These are phyloP conservation scores for Magnaporthiopsis incrustans DNA, from an alignment of 2,329 filamentous ascomycete genomes.

Conservation along the genomic window DNA sequence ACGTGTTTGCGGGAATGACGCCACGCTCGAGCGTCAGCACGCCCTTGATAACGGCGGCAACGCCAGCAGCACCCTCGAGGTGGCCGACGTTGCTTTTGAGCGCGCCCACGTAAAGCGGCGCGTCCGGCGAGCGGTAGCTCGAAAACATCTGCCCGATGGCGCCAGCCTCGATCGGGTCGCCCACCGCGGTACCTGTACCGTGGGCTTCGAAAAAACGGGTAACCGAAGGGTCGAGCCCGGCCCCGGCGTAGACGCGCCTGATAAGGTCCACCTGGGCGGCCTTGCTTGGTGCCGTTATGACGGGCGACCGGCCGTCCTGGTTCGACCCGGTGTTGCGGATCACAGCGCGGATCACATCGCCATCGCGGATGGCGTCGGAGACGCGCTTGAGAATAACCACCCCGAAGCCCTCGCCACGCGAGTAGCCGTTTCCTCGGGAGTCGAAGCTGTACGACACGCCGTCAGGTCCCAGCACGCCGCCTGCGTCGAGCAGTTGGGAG, in stretches of 20 bases:
- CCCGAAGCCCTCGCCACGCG: slow-evolving; percentile 43
- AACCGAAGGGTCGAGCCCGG: slow-evolving; percentile 19
- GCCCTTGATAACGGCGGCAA: slow-evolving; percentile 18
- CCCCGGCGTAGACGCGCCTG: slow-evolving; percentile 19
- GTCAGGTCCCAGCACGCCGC: slow-evolving; percentile 12
- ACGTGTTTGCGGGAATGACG: slow-evolving; percentile 17
- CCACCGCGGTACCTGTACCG: slow-evolving; percentile 31
- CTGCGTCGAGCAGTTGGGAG: slow-evolving; percentile 11
- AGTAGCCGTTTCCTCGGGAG: slow-evolving; percentile 37
- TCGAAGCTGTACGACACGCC: slow-evolving; percentile 27
- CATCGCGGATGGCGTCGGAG: slow-evolving; percentile 33
- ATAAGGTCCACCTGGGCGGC: slow-evolving; percentile 26
- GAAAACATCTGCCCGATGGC: slow-evolving; percentile 12
- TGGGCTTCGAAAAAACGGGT: slow-evolving; percentile 26
- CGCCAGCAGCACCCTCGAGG: slow-evolving; percentile 17
- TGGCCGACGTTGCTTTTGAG: slow-evolving; percentile 22
- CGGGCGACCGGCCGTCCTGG: slow-evolving; percentile 22
- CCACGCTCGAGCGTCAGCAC: slow-evolving; percentile 17
- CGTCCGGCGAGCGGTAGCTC: slow-evolving; percentile 6
- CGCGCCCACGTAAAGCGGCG: slow-evolving; percentile 15
- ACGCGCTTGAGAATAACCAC: slow-evolving; percentile 43
- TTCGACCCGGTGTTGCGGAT: slow-evolving; percentile 26
- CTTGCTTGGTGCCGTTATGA: slow-evolving; percentile 22
- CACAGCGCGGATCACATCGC: slow-evolving; percentile 30
- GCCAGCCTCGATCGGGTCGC: slow-evolving; percentile 18